Percentiles rank a stretch among this genome's conserved stretches.
Conservation (phyloP, 2,329 filamentous ascomycete species). For the Aspergillus pseudotamarii region DNA sequence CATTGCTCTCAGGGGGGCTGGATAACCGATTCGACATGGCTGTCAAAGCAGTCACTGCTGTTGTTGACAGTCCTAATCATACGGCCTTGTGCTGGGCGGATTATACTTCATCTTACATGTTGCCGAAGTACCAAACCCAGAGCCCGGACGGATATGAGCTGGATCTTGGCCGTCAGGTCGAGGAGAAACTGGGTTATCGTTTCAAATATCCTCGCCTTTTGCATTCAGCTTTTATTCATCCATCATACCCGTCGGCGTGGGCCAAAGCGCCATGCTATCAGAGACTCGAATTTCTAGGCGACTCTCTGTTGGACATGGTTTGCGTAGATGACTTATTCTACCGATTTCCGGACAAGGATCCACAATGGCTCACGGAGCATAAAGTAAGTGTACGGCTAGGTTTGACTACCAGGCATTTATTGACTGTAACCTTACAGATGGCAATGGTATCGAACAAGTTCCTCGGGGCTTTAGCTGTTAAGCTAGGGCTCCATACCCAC, state of each 20-base stretch:
- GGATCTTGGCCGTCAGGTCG: conserved; percentile 68
- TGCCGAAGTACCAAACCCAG: conserved; percentile 71
- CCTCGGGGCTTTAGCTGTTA: conserved; percentile 77
- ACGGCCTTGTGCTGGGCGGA: conserved; percentile 69
- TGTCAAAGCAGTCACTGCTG: conserved; percentile 56
- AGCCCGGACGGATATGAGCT: conserved; percentile 66
- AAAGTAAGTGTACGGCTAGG: conserved; percentile 56
- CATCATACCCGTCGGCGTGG: conserved; percentile 74
- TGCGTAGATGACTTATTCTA: conserved; percentile 82
- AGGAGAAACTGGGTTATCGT: conserved; percentile 60
- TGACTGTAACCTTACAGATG: conserved; percentile 56
- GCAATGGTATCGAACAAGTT: conserved; percentile 99
- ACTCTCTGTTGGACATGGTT: conserved; percentile 83
- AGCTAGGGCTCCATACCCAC: conserved; percentile 75
- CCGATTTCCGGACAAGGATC: conserved; percentile 75
- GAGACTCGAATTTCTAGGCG: conserved; percentile 87
- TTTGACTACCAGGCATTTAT: background rate
- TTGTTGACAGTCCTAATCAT: conserved; percentile 73
- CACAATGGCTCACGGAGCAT: conserved; percentile 97
- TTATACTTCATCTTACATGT: conserved; percentile 70
- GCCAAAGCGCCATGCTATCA: conserved; percentile 87
- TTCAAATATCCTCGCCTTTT: conserved; percentile 78
- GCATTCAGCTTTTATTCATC: conserved; percentile 83
- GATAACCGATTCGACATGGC: conserved; percentile 60
- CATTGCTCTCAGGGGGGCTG: conserved; percentile 61